These are phyloP conservation scores for Erodium moschatum DNA, from an alignment of 441 rosid species.

Conservation along the genomic window DNA sequence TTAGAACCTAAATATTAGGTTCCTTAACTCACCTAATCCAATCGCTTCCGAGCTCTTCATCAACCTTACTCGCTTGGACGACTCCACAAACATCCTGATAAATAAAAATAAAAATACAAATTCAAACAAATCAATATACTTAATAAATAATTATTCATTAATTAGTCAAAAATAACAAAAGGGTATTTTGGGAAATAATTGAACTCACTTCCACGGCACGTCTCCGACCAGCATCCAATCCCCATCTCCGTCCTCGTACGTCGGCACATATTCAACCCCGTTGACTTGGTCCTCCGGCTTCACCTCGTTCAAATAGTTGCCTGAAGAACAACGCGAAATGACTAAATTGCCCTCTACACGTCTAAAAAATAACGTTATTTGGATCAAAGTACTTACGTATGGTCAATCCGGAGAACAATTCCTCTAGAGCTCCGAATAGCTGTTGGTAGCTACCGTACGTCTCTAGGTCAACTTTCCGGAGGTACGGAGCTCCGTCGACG, in stretches of 20 bases:
- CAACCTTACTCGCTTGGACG: slow-evolving; percentile 56
- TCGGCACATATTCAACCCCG: slow-evolving; percentile 40
- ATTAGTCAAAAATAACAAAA: not conserved
- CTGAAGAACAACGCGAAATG: slow-evolving; percentile 17
- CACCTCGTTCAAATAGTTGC: slow-evolving; percentile 31
- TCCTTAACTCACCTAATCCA: slow-evolving; percentile 28
- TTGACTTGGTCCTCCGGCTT: slow-evolving; percentile 25
- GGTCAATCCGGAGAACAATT: slow-evolving; percentile 37
- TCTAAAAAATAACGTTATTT: not conserved
- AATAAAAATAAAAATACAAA: not conserved
- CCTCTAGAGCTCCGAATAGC: slow-evolving; percentile 33
- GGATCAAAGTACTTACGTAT: slow-evolving; percentile 24
- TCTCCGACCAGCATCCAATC: slow-evolving; percentile 72
- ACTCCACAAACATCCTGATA: slow-evolving; percentile 56
- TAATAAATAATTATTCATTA: not conserved
- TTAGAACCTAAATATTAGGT: not conserved
- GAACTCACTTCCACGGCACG: slow-evolving; percentile 66
- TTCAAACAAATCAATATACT: not conserved
- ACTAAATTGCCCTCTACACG: not conserved
- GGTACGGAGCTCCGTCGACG: slow-evolving; percentile 57
- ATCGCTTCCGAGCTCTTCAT: slow-evolving; percentile 52
- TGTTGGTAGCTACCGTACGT: slow-evolving; percentile 33
- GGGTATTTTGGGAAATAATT: slow-evolving; percentile 9
- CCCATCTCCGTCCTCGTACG: slow-evolving; percentile 61
- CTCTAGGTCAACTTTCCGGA: slow-evolving; percentile 49